Base-by-base conservation (phyloP, 306 rosid genomes). In the Abrus precatorius region DNA sequence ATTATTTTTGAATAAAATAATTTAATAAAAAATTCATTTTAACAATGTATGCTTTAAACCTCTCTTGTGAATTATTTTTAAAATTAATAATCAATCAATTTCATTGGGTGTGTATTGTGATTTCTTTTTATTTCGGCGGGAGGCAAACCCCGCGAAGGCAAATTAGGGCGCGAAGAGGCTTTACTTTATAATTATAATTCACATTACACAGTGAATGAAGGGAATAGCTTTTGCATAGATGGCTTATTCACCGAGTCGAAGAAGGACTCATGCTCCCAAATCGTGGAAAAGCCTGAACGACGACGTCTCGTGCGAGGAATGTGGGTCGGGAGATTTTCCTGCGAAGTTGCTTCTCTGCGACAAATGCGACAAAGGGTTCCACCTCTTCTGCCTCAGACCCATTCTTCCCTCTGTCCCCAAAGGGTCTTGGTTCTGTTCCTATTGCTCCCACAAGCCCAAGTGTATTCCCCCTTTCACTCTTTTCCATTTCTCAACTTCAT, bases 341-440 rank as follows among this genome's bases (percentile, higher is more conserved):
- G 84, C 91, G 2, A 72, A 89, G 69, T 76, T 94, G 14, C 91
- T 94, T 43, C 97, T 94, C 9, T 94, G 98, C 85, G 97, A 94
- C 83, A 84, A 81, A 36, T 94, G 98, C 62, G 91, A 91, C 38
- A 34, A 77, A 66, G 98, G 98, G 1, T 89, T 80, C 74, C 98
- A 94, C 54, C 60, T 94, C 9, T 94, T 94, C 72, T 94, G 98
- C 70, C 96, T 91, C 75, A 75, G 87, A 5, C 98, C 97, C 44
- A 85, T 89, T 45, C 91, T 94, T 4, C 84, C 75, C 44, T 78
- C 89, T 1, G 97, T 94, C 0, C 98, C 98, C 40, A 94, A 76
- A 43, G 91, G 88, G 3, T 80, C 91, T 30, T 94, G 98, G 98
- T 82, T 92, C 71, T 93, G 98, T 40, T 84, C 92, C 6, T 72